Percentiles rank a stretch among this genome's conserved stretches.
phyloP scores from a whole-genome alignment of 2,329 filamentous ascomycete genomes.

The Scedosporium minutisporum region DNA sequence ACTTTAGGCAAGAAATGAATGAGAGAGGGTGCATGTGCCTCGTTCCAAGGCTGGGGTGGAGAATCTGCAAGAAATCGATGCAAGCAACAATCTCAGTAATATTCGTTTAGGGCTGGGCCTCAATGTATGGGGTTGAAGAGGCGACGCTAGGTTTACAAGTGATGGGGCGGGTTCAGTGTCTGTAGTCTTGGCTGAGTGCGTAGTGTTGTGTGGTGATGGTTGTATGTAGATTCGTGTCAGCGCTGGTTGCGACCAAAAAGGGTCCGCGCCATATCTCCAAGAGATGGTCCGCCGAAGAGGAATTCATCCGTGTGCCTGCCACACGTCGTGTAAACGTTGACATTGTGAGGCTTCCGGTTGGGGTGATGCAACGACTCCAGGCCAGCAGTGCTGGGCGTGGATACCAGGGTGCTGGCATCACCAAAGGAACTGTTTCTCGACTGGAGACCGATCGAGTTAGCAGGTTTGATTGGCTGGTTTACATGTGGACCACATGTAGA shows the following conservation, averaged over 20 bases:
- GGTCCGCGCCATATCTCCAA: conserved; percentile 32
- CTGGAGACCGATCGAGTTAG: neutral
- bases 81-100: neutral
- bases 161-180: neutral
- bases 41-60: neutral
- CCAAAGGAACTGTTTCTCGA: neutral
- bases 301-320: conserved; percentile 45
- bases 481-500: neutral
- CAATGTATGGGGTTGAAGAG: neutral
- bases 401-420: conserved; percentile 1
- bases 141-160: neutral
- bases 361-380: neutral
- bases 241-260: conserved; percentile 18
- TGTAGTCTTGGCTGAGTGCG: neutral
- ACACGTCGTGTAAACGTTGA: conserved; percentile 45
- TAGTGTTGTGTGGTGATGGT: neutral
- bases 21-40: too few species aligned
- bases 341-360: conserved; percentile 8
- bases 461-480: neutral
- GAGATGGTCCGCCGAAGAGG: conserved; percentile 38
- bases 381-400: neutral
- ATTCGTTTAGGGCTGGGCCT: neutral
- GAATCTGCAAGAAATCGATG: neutral
- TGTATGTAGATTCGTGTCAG: neutral
- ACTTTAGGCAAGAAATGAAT: too few species aligned